These are phyloP conservation scores for Pichia sp. DNA, from an alignment of 1,139 yeast species.

Conservation along the genomic window DNA sequence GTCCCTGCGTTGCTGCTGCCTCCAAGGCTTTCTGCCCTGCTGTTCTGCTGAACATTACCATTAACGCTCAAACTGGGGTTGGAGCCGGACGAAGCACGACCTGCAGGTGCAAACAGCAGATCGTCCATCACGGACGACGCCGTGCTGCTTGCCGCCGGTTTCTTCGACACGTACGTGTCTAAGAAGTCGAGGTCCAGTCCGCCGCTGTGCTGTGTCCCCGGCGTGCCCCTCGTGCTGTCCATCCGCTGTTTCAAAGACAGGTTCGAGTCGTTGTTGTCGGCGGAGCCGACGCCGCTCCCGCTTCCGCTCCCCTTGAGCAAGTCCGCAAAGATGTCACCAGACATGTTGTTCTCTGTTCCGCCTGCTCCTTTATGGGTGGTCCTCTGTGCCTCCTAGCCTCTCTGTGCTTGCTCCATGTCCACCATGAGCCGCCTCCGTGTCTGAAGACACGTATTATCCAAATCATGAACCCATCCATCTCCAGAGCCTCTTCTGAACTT, in stretches of 20 bases:
- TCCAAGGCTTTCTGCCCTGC: slow-evolving; percentile 17
- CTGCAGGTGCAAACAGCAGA: slow-evolving; percentile 21
- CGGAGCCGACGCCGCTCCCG: slow-evolving; percentile 3
- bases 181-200: slow-evolving; percentile 19
- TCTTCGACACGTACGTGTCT: slow-evolving; percentile 15
- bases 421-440: too few species aligned
- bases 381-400: neutral
- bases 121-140: slow-evolving; percentile 7
- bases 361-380: neutral
- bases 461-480: neutral
- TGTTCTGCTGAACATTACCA: slow-evolving; percentile 6
- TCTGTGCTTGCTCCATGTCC: too few species aligned
- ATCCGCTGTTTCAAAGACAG: slow-evolving; percentile 32
- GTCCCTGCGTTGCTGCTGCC: neutral
- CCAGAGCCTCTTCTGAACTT: neutral
- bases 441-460: too few species aligned
- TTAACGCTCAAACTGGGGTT: neutral
- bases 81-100: neutral
- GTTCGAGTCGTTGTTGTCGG: slow-evolving; percentile 18
- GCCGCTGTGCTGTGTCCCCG: neutral
- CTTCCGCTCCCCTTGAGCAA: slow-evolving; percentile 30
- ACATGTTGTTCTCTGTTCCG: slow-evolving; percentile 2
- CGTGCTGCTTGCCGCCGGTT: neutral
- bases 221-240: slow-evolving; percentile 5
- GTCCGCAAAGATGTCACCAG: slow-evolving; percentile 44